Percentiles rank a stretch among this genome's conserved stretches.
These are phyloP conservation scores for Puccinia polysora DNA, from an alignment of 1,284 basidiomycete species.

Conservation along the genomic window DNA sequence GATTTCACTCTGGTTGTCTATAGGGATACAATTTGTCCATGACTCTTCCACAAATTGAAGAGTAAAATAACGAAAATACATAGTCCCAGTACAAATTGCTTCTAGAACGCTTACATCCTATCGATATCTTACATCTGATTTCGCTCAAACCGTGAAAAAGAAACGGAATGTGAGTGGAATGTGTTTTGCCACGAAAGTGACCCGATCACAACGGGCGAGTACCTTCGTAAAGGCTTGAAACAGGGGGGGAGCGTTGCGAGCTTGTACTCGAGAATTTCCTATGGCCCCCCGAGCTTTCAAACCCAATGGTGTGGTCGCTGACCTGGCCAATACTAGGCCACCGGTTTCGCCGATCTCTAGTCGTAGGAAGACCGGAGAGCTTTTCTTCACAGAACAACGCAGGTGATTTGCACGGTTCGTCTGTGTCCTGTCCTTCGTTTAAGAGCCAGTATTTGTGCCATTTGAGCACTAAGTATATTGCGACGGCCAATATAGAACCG, in stretches of 20 bases:
- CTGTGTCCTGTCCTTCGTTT: constrained; percentile 40
- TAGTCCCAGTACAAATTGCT: too few species aligned
- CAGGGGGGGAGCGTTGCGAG: constrained; percentile 24
- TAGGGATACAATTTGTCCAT: too few species aligned
- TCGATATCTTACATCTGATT: too few species aligned
- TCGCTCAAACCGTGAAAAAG: too few species aligned
- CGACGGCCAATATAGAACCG: constrained; percentile 31
- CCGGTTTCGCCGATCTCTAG: background rate
- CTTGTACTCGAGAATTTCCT: constrained; percentile 27
- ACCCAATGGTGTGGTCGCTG: constrained; percentile 7
- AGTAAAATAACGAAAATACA: too few species aligned
- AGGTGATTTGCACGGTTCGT: constrained; percentile 39
- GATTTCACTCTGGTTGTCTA: too few species aligned
- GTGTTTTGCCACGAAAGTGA: too few species aligned
- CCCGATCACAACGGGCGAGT: constrained; percentile 17
- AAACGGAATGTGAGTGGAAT: too few species aligned
- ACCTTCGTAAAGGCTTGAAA: constrained; percentile 18
- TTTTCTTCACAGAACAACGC: constrained; percentile 37
- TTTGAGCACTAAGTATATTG: constrained; percentile 34
- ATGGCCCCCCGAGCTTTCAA: constrained; percentile 13
- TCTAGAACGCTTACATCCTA: too few species aligned
- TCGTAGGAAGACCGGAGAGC: background rate
- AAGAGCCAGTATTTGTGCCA: constrained; percentile 41
- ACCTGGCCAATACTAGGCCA: constrained; percentile 25
- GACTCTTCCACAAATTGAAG: too few species aligned